Percentiles rank a stretch among this genome's conserved stretches.
Conservation (phyloP, 2,329 filamentous ascomycete species). For the Colletotrichum simmondsii region DNA sequence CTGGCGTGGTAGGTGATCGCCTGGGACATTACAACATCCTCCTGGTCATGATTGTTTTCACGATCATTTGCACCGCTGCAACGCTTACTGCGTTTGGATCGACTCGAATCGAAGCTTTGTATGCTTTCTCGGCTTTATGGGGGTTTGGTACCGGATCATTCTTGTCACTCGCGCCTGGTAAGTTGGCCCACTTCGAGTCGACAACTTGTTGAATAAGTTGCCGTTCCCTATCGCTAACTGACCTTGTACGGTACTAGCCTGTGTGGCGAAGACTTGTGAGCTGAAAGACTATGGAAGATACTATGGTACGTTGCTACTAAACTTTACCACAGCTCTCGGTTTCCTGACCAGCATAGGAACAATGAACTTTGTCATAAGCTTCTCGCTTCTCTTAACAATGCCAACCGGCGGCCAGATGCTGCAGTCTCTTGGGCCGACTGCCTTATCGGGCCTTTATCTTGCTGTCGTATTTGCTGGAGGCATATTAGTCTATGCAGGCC, state of each 20-base stretch:
- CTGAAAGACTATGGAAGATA: conserved; percentile 53
- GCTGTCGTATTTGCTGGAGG: conserved; percentile 50
- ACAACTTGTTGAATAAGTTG: no score
- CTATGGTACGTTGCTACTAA: conserved; percentile 1
- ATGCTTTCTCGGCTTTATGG: conserved; percentile 56
- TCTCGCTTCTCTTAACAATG: conserved; percentile 55
- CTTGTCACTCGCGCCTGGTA: neutral
- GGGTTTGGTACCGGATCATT: conserved; percentile 57
- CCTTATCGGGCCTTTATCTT: conserved; percentile 57
- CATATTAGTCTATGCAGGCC: conserved; percentile 41
- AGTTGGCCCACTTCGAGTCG: neutral
- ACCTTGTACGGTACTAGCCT: conserved; percentile 44
- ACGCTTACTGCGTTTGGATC: conserved; percentile 58
- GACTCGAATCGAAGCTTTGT: conserved; percentile 49
- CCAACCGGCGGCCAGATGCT: conserved; percentile 57
- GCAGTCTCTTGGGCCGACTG: conserved; percentile 53
- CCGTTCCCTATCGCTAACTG: no score
- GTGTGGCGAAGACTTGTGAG: conserved; percentile 57
- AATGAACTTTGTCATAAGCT: conserved; percentile 56
- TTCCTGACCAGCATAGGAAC: conserved; percentile 39
- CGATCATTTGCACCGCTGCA: conserved; percentile 48
- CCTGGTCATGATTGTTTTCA: conserved; percentile 36
- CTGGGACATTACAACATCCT: conserved; percentile 58
- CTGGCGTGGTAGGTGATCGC: conserved; percentile 54
- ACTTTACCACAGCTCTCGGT: neutral